These are phyloP conservation scores for Ogataea minuta DNA, from an alignment of 805 yeast species.

Conservation along the genomic window DNA sequence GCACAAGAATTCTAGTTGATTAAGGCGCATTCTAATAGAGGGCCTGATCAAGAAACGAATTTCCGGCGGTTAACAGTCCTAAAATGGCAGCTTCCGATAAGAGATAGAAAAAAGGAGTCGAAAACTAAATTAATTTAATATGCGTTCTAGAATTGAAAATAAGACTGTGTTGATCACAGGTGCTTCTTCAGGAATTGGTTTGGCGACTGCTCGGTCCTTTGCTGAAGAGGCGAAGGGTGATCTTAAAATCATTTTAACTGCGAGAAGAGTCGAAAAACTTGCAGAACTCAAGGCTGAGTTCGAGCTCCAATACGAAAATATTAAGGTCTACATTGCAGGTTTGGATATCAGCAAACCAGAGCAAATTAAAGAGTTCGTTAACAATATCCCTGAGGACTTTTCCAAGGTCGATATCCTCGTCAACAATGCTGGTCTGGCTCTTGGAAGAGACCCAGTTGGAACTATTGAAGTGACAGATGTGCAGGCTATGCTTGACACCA, in stretches of 20 bases:
- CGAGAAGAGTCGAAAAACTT: conserved; percentile 70
- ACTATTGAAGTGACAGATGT: conserved; percentile 38
- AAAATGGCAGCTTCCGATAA: not conserved
- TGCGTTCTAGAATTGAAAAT: conserved; percentile 2
- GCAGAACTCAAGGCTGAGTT: conserved; percentile 48
- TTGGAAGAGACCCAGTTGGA: conserved; percentile 45
- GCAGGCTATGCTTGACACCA: conserved; percentile 43
- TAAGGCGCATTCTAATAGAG: no score
- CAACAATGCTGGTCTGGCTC: conserved; percentile 57
- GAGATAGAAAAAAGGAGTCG: not conserved
- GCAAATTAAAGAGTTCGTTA: conserved; percentile 51
- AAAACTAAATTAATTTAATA: no score
- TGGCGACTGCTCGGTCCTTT: conserved; percentile 44
- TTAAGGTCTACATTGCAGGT: conserved; percentile 43
- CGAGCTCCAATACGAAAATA: conserved; percentile 43
- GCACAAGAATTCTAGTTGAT: no score
- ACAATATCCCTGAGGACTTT: conserved; percentile 53
- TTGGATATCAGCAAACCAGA: conserved; percentile 60
- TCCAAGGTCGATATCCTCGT: conserved; percentile 57
- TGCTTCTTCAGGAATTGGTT: conserved; percentile 50
- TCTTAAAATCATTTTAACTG: conserved; percentile 68
- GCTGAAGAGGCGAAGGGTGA: conserved; percentile 65
- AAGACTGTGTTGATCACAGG: conserved; percentile 38
- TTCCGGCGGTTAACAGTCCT: not conserved
- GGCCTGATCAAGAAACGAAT: no score